Evolutionary conservation across 1,284 basidiomycete species (phyloP), one percentile per base, ranked within the genome.

Genomic region (Erythrobasidium hasegawianum): DNA sequence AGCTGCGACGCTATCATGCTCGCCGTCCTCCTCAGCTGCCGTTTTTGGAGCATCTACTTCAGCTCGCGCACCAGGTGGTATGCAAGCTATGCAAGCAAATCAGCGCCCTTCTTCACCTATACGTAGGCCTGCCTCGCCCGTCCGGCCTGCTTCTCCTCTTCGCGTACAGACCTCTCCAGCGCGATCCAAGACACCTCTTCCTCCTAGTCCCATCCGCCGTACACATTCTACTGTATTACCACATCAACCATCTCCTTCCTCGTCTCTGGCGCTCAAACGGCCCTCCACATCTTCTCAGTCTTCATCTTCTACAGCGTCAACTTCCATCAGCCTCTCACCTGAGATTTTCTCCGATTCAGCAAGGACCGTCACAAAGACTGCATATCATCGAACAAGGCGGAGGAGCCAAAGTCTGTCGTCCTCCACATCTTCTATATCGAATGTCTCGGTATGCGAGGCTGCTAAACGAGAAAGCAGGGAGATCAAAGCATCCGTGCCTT

Each of bases 271-370:
- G 0, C 22, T 53, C 14, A 64, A 64, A 29, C 53, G 61, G 26
- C 61, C 61, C 16, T 64, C 61, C 27, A 57, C 61, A 16, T 56
- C 61, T 9, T 64, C 61, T 13, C 53, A 56, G 49, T 64, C 61
- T 1, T 64, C 61, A 16, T 62, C 59, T 1, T 26, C 47, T n/a
- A 64, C 27, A 11, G 52, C 61, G 22, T 22, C 47, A 11, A 64
- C 39, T 7, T 43, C 38, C 18, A 18, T 14, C 11, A 57, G n/a
- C 39, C 40, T 57, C 13, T 64, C 61, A 9, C 61, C 61, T 4
- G 55, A 65, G 45, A 38, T 58, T 13, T 29, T 60, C 10, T 58
- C 62, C 9, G 45, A 53, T 26, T 39, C 62, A 26, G 33, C 24
- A 49, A 39, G 20, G 27, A 58, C 14, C 13, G 20, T 20, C 40